Evolutionary conservation across 495 filamentous ascomycete genomes (phyloP).

Genomic region (Annulohypoxylon bovei): DNA sequence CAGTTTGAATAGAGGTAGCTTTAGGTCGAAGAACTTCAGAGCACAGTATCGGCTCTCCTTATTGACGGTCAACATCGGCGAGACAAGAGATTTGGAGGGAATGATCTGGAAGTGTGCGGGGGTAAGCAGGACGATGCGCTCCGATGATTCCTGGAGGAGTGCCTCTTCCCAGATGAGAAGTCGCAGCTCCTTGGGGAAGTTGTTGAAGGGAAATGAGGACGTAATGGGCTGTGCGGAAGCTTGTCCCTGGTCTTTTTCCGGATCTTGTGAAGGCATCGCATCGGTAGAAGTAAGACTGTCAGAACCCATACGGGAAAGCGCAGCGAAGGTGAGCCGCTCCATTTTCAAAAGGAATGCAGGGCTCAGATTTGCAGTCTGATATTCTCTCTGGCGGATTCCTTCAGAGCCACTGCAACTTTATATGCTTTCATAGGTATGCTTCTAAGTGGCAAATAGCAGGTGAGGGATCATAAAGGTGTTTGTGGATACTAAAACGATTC

Average conservation of each 20-base stretch:
- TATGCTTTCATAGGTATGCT: neutral
- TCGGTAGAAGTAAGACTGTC: neutral
- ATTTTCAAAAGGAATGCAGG: neutral
- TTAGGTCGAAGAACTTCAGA: neutral
- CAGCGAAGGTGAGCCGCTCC: neutral
- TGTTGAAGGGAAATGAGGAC: neutral
- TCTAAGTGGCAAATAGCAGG: neutral
- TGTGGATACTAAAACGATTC: neutral
- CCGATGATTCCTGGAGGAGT: neutral
- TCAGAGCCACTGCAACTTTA: neutral
- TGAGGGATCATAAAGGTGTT: neutral
- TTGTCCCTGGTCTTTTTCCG: neutral
- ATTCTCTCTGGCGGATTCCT: neutral
- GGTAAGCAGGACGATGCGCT: constrained; percentile 11
- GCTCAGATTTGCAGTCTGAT: neutral
- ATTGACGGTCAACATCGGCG: constrained; percentile 2
- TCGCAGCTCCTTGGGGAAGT: neutral
- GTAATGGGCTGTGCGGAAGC: neutral
- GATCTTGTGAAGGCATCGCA: neutral
- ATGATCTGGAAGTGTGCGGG: neutral
- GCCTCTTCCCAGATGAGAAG: constrained; percentile 11
- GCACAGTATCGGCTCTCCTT: constrained; percentile 11
- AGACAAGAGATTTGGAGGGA: constrained; percentile 14
- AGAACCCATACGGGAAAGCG: neutral
- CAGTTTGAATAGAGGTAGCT: neutral